Conservation (phyloP, 108 stramenopile genomes). For the Fistulifera solaris region DNA sequence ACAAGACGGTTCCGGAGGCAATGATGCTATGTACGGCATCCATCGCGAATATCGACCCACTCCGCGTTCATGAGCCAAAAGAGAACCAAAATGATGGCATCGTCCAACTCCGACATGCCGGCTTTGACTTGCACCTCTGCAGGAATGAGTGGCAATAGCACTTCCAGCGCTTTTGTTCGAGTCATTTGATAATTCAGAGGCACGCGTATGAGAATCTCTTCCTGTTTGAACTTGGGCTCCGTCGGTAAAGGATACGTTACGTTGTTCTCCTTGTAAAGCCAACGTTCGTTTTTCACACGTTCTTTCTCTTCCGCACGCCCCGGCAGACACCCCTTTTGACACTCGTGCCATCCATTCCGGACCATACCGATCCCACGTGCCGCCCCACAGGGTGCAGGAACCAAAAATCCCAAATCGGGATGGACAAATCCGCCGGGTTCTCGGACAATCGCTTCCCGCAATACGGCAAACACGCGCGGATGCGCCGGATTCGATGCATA, state of each 20-base stretch:
- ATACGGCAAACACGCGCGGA: constrained; percentile 50
- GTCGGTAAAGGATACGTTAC: not conserved
- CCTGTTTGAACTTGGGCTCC: constrained; percentile 22
- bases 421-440: constrained; percentile 72
- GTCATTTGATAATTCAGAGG: constrained; percentile 76
- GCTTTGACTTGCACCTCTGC: constrained; percentile 26
- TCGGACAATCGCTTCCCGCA: constrained; percentile 64
- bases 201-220: constrained; percentile 57
- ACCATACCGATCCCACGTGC: constrained; percentile 74
- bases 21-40: constrained; percentile 71
- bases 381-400: constrained; percentile 71
- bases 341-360: constrained; percentile 40
- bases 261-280: not conserved
- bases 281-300: not conserved
- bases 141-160: constrained; percentile 40
- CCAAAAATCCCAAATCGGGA: constrained; percentile 70
- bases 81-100: constrained; percentile 53
- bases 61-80: constrained; percentile 69
- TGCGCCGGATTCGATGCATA: constrained; percentile 33
- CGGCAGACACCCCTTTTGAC: constrained; percentile 60
- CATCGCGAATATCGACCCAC: constrained; percentile 46
- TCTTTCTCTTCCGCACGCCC: constrained; percentile 42
- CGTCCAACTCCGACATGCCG: constrained; percentile 53
- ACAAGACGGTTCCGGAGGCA: constrained; percentile 67
- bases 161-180: constrained; percentile 52